Evolutionary conservation across 306 rosid genomes (phyloP).

Genomic region (Malus domestica): ASM211411v1 NC_041790.1:10003001-10003500

Average conservation of each 20-base stretch:
- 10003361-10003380: conserved; percentile 69
- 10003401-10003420: conserved; percentile 82
- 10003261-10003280: background rate
- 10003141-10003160: conserved; percentile 76
- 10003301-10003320: conserved; percentile 49
- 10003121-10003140: conserved; percentile 48
- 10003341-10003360: conserved; percentile 47
- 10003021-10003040: background rate
- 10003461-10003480: conserved; percentile 6
- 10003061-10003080: background rate
- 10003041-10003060: background rate
- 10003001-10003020: conserved; percentile 1
- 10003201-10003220: conserved; percentile 76
- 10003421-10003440: conserved; percentile 71
- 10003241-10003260: conserved; percentile 2
- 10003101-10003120: background rate
- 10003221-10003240: conserved; percentile 46
- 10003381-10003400: conserved; percentile 71
- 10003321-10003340: conserved; percentile 74
- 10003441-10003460: conserved; percentile 22
- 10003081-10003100: background rate
- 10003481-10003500: background rate
- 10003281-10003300: conserved; percentile 1
- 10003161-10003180: conserved; percentile 61
- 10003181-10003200: conserved; percentile 73